Percentiles rank a stretch among this genome's conserved stretches.
Conservation (phyloP, 2,329 filamentous ascomycete species). For the Alternaria alternata region DNA sequence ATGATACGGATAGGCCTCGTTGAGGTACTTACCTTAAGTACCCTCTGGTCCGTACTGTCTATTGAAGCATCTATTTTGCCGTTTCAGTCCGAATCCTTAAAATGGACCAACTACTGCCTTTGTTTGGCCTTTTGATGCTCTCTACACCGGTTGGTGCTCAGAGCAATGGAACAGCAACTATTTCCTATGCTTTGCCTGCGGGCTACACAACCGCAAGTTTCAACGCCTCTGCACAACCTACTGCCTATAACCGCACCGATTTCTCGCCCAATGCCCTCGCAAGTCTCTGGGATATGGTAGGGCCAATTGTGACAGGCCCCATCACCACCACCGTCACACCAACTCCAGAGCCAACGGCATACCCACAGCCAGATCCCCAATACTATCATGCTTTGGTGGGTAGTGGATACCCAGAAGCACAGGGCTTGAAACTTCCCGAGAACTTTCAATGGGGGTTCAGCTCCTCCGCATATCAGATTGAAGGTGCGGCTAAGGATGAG, state of each 20-base stretch:
- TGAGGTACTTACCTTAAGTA: slow-evolving; percentile 24
- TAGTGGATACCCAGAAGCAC: slow-evolving; percentile 43
- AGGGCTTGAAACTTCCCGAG: slow-evolving; percentile 51
- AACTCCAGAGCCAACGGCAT: slow-evolving; percentile 54
- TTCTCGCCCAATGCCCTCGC: slow-evolving; percentile 59
- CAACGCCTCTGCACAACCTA: slow-evolving; percentile 55
- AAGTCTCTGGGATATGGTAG: slow-evolving; percentile 57
- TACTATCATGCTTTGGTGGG: slow-evolving; percentile 56
- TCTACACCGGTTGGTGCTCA: slow-evolving; percentile 22
- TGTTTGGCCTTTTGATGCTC: slow-evolving; percentile 29
- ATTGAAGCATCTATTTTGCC: not conserved
- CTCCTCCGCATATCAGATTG: slow-evolving; percentile 53
- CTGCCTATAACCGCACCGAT: slow-evolving; percentile 54
- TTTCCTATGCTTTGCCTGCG: slow-evolving; percentile 42
- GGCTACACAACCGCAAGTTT: slow-evolving; percentile 50
- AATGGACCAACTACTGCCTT: slow-evolving; percentile 30
- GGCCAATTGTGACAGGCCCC: slow-evolving; percentile 53
- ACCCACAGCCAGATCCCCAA: slow-evolving; percentile 48
- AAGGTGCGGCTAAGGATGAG: slow-evolving; percentile 55
- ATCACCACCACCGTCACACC: slow-evolving; percentile 54
- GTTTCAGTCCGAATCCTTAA: slow-evolving; percentile 9
- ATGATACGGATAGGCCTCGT: slow-evolving; percentile 6
- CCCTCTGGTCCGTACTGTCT: not conserved
- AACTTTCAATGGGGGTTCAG: slow-evolving; percentile 56
- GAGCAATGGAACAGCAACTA: slow-evolving; percentile 25